Conservation (phyloP, 2,329 filamentous ascomycete genomes). For the Trichoderma breve region DNA sequence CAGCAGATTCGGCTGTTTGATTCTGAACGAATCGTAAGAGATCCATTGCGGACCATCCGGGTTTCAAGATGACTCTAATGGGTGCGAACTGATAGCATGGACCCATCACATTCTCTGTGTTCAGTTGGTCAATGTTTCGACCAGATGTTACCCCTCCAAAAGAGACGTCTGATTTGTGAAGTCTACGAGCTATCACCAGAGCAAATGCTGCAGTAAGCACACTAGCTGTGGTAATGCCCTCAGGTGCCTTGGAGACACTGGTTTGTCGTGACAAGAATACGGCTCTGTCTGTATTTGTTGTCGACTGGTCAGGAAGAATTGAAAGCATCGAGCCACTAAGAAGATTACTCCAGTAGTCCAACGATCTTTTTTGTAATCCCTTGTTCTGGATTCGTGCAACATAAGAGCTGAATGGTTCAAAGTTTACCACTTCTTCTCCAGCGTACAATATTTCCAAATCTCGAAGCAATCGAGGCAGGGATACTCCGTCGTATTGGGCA, state of each 20-base stretch:
- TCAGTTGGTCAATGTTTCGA: conserved; percentile 25
- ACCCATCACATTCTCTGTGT: conserved; percentile 29
- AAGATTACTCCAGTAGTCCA: neutral
- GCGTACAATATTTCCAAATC: neutral
- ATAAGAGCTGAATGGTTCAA: neutral
- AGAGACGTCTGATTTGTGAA: conserved; percentile 26
- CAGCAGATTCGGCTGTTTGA: conserved; percentile 28
- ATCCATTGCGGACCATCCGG: conserved; percentile 25
- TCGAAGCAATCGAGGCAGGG: conserved; percentile 42
- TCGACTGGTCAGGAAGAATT: neutral
- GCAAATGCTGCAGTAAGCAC: conserved; percentile 32
- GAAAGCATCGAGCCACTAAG: neutral
- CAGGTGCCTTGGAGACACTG: conserved; percentile 9
- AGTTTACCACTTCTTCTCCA: neutral
- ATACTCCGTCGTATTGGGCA: conserved; percentile 51
- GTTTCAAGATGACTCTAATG: conserved; percentile 28
- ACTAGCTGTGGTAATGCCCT: conserved; percentile 29
- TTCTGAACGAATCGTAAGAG: conserved; percentile 27
- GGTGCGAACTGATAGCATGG: conserved; percentile 33
- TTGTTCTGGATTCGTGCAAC: neutral
- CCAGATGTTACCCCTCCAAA: conserved; percentile 32
- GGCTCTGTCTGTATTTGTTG: neutral
- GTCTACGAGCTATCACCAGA: conserved; percentile 26
- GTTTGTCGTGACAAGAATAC: neutral
- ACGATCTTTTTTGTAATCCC: neutral